Conservation (phyloP, 306 rosid genomes). For the Medicago ruthenica region DNA sequence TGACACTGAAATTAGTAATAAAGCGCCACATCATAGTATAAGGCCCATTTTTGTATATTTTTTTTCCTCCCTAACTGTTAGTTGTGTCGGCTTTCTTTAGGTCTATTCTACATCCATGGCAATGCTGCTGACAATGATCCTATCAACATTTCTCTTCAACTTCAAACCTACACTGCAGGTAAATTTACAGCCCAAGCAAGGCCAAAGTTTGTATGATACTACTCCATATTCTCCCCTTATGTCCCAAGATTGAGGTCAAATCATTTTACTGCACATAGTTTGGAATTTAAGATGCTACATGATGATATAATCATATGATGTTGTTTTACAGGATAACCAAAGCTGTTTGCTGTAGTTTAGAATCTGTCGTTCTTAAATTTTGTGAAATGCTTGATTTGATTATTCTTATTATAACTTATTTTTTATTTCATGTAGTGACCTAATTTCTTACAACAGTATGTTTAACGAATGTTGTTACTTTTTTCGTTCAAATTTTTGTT, state of each 20-base stretch:
- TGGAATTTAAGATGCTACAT: slow-evolving; percentile 12
- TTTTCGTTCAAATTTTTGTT: slow-evolving; percentile 10
- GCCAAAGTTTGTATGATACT: slow-evolving; percentile 22
- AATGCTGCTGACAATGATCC: slow-evolving; percentile 83
- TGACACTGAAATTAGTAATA: slow-evolving; percentile 24
- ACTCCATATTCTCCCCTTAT: slow-evolving; percentile 2
- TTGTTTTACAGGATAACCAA: slow-evolving; percentile 24
- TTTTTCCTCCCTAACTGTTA: slow-evolving; percentile 34
- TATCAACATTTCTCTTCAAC: slow-evolving; percentile 78
- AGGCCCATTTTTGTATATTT: neutral
- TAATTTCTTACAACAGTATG: slow-evolving; percentile 8
- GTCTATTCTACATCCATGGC: slow-evolving; percentile 98
- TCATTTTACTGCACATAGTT: slow-evolving; percentile 2
- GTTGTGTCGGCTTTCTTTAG: slow-evolving; percentile 40
- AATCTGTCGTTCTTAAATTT: slow-evolving; percentile 13
- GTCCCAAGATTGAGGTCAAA: slow-evolving; percentile 2
- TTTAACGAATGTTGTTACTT: slow-evolving; percentile 19
- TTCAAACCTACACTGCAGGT: slow-evolving; percentile 94
- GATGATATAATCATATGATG: slow-evolving; percentile 12
- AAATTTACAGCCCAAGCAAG: slow-evolving; percentile 30
- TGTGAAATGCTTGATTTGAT: slow-evolving; percentile 13
- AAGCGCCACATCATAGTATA: slow-evolving; percentile 17
- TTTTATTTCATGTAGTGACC: neutral
- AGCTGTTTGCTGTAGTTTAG: slow-evolving; percentile 15
- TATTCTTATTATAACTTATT: neutral